phyloP scores from a whole-genome alignment of 208 protist species.

The Balamuthia mandrillaris region DNA sequence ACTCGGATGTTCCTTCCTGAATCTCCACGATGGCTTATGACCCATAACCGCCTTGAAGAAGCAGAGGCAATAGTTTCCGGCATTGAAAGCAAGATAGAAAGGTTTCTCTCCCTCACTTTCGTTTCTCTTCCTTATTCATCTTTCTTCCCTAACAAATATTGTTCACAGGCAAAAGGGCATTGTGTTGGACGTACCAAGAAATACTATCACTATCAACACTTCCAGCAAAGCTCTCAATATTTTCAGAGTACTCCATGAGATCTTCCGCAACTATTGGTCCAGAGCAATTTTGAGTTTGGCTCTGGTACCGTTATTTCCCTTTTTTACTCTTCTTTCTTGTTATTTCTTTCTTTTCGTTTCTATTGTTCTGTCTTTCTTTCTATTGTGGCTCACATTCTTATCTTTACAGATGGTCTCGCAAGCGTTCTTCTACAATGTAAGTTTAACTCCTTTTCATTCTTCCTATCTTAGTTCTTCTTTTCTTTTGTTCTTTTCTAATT shows the following conservation, averaged over 20 bases:
- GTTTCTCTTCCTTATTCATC: not conserved
- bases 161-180: not conserved
- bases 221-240: not conserved
- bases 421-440: slow-evolving; percentile 35
- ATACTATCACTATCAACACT: slow-evolving; percentile 8
- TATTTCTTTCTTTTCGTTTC: too few species aligned
- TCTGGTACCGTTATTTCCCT: not conserved
- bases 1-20: slow-evolving; percentile 5
- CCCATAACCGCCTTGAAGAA: not conserved
- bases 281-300: not conserved
- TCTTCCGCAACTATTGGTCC: not conserved
- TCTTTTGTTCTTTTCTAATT: not conserved
- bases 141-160: not conserved
- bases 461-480: not conserved
- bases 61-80: not conserved
- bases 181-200: not conserved
- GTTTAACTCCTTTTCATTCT: not conserved
- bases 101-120: not conserved
- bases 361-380: not conserved
- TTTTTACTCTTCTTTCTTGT: not conserved
- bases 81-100: not conserved
- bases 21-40: not conserved
- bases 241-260: not conserved
- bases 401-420: slow-evolving; percentile 7
- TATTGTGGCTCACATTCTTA: not conserved